Evolutionary conservation across 306 rosid species (phyloP).

Genomic region (Ceratonia siliqua): DNA sequence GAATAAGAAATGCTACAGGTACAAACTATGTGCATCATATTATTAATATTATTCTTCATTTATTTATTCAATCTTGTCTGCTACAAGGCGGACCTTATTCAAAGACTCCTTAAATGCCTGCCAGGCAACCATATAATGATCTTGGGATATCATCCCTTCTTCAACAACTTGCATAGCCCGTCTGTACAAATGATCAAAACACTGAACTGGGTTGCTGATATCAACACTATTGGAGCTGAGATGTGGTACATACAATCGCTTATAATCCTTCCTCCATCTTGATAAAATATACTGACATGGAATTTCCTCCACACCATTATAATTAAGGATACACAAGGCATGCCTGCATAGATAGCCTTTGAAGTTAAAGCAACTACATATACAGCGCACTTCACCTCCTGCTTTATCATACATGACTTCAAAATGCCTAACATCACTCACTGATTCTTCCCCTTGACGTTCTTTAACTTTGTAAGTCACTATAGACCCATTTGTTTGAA

Average conservation of each 20-base stretch:
- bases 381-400: conserved; percentile 74
- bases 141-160: conserved; percentile 85
- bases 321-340: conserved; percentile 74
- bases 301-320: conserved; percentile 80
- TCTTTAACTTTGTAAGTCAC: conserved; percentile 76
- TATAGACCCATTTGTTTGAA: conserved; percentile 61
- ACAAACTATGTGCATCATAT: conserved; percentile 35
- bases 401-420: conserved; percentile 86
- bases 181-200: conserved; percentile 93
- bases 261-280: conserved; percentile 92
- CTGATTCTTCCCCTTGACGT: conserved; percentile 54
- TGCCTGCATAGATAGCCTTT: conserved; percentile 93
- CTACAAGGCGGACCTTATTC: conserved; percentile 78
- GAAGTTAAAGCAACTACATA: conserved; percentile 82
- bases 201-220: conserved; percentile 85
- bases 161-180: conserved; percentile 86
- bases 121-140: conserved; percentile 88
- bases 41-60: conserved; percentile 18
- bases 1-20: conserved; percentile 11
- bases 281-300: conserved; percentile 80
- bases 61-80: conserved; percentile 60
- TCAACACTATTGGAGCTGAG: conserved; percentile 68
- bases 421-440: conserved; percentile 46
- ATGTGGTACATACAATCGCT: conserved; percentile 73
- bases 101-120: conserved; percentile 88